Evolutionary conservation across 2,329 filamentous ascomycete genomes (phyloP).

Genomic region (Anthostomella pinea): DNA sequence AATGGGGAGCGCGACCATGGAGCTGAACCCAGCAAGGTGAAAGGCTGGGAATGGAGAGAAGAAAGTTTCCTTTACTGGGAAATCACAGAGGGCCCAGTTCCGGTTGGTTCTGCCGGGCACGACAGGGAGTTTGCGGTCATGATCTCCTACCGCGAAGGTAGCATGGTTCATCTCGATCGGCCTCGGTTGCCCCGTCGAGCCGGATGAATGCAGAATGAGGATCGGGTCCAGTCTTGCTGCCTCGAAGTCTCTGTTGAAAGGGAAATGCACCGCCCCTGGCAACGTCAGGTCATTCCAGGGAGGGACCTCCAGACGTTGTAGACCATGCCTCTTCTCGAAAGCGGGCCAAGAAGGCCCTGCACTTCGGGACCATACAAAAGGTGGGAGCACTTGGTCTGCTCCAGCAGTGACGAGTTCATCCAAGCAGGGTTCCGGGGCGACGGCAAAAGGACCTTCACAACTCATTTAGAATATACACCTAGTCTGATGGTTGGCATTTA

Average conservation of each 20-base stretch:
- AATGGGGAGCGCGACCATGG: constrained; percentile 15
- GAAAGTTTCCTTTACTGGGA: constrained; percentile 10
- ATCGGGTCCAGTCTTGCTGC: constrained; percentile 14
- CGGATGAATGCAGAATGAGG: constrained; percentile 18
- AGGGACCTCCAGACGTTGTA: not conserved
- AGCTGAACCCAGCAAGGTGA: constrained; percentile 16
- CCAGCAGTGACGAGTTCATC: constrained; percentile 6
- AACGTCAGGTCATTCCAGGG: constrained; percentile 7
- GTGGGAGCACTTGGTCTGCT: constrained; percentile 5
- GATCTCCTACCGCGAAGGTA: constrained; percentile 13
- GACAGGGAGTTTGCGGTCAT: constrained; percentile 10
- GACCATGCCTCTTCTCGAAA: constrained; percentile 1
- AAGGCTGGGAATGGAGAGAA: constrained; percentile 17
- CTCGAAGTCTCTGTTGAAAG: constrained; percentile 13
- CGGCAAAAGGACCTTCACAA: constrained; percentile 9
- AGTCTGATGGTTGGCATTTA: not conserved
- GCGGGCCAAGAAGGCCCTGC: not conserved
- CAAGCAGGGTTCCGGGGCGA: constrained; percentile 8
- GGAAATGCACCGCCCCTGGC: constrained; percentile 4
- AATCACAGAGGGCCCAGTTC: constrained; percentile 15
- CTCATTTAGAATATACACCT: not conserved
- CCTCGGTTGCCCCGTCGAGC: constrained; percentile 18
- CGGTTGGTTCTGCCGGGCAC: constrained; percentile 16
- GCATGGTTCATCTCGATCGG: constrained; percentile 19
- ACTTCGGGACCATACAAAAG: constrained; percentile 7